phyloP scores from a whole-genome alignment of 148 eudicot genomes.

The Rhododendron ovatum region DNA sequence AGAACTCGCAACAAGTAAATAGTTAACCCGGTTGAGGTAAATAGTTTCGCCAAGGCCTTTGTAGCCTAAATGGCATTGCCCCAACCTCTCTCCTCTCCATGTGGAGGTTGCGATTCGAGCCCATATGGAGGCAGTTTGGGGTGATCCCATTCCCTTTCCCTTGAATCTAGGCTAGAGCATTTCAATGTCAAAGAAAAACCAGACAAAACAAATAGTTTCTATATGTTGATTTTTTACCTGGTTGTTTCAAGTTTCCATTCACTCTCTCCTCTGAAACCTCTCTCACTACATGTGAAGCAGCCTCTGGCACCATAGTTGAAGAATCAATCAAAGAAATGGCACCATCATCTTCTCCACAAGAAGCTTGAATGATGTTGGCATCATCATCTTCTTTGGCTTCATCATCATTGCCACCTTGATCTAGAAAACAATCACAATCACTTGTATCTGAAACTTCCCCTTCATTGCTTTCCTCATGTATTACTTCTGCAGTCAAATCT shows the following conservation, averaged over 20 bases:
- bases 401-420: constrained; percentile 4
- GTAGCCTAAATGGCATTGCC: neutral
- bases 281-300: neutral
- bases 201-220: neutral
- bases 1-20: neutral
- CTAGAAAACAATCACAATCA: constrained; percentile 15
- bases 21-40: too few species aligned
- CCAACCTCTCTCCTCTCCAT: neutral
- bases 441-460: constrained; percentile 16
- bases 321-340: constrained; percentile 7
- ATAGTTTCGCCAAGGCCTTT: neutral
- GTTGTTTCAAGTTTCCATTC: neutral
- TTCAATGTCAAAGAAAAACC: neutral
- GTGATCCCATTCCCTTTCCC: neutral
- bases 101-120: neutral
- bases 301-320: neutral
- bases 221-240: constrained; percentile 3
- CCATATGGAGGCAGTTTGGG: neutral
- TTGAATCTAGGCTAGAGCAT: neutral
- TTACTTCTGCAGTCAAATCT: constrained; percentile 25
- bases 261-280: neutral
- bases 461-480: constrained; percentile 20
- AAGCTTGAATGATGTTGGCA: neutral
- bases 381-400: neutral
- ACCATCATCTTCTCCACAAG: neutral